Base-by-base conservation (phyloP, 2,329 filamentous ascomycete species). In the Monilinia vaccinii-corymbosi region DNA sequence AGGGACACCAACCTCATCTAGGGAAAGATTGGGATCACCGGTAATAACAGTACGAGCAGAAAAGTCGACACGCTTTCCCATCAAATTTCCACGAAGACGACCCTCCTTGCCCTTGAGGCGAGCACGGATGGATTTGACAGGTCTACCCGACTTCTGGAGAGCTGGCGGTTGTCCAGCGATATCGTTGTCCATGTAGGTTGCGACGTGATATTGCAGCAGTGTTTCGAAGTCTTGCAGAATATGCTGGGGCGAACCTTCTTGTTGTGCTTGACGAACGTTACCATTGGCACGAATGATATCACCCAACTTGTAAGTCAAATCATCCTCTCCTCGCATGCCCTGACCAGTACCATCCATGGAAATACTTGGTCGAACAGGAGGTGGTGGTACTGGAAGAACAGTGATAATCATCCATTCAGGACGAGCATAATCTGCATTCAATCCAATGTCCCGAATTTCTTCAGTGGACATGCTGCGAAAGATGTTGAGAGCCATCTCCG, bases 11-110 rank as follows among this genome's bases (percentile, higher is more conserved):
- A 99, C 95, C 78, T 99, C 91, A 71, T 99, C 93, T 32, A 99
- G 81, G 32, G 91, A 96, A 67, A 99, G 78, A 72, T 97, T 99
- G 62, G 94, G 94, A 72, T 99, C 94, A 77, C 94, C 94, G 56
- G 95, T 99, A 74, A 99, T 99, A 78, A 99, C 94, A 36, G 95
- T 99, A 86, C 94, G 94, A 42, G 95, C 95, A 0, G 95, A 99
- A 72, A 99, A 99, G 73, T 99, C 94, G 63, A 99, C 94, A 78
- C 94, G 91, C 79, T 99, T 99, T 65, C 94, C 94, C 95, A 99
- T 99, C 80, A 99, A 79, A 75, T 99, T 99, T 72, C 95, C 94
- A 78, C 94, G 88, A 28, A 99, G 84, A 80, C 94, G 91, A 68
- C 94, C 94, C 73, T 99, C 94, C 77, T 99, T 99, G 64, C 95